These are phyloP conservation scores for Fusarium sublunatum DNA, from an alignment of 2,329 filamentous ascomycete genomes.

Conservation along the genomic window DNA sequence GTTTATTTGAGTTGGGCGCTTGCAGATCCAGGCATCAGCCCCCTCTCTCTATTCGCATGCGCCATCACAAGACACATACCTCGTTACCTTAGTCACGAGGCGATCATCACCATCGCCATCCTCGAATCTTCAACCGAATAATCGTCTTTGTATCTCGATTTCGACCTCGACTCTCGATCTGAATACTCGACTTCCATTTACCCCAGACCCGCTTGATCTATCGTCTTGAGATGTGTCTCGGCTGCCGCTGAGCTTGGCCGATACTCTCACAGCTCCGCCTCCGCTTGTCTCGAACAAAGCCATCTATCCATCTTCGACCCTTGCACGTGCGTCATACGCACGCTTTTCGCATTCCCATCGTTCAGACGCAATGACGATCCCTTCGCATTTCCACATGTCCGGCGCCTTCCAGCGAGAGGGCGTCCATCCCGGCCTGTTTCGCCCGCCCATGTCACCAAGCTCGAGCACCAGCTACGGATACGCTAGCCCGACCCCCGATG, in stretches of 20 bases:
- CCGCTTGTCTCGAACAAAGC: constrained; percentile 17
- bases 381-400: constrained; percentile 52
- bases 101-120: constrained; percentile 12
- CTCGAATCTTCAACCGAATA: not conserved
- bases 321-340: constrained; percentile 11
- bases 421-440: constrained; percentile 60
- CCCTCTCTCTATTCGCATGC: constrained; percentile 11
- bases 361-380: constrained; percentile 43
- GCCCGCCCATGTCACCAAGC: constrained; percentile 57
- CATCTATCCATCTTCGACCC: constrained; percentile 10
- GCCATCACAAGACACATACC: constrained; percentile 37
- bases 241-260: constrained; percentile 39
- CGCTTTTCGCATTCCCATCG: constrained; percentile 14
- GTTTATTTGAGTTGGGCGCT: constrained; percentile 32
- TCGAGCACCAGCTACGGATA: constrained; percentile 56
- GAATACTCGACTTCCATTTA: constrained; percentile 11
- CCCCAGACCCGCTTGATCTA: constrained; percentile 35
- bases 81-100: constrained; percentile 30
- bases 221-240: constrained; percentile 45
- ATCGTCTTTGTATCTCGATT: constrained; percentile 10
- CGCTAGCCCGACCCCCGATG: constrained; percentile 36
- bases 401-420: constrained; percentile 52
- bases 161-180: constrained; percentile 13
- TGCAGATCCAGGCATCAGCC: constrained; percentile 22
- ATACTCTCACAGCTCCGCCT: constrained; percentile 19